Evolutionary conservation across 805 yeast genomes (phyloP).

Genomic region (Blastobotrys muscicola): DNA sequence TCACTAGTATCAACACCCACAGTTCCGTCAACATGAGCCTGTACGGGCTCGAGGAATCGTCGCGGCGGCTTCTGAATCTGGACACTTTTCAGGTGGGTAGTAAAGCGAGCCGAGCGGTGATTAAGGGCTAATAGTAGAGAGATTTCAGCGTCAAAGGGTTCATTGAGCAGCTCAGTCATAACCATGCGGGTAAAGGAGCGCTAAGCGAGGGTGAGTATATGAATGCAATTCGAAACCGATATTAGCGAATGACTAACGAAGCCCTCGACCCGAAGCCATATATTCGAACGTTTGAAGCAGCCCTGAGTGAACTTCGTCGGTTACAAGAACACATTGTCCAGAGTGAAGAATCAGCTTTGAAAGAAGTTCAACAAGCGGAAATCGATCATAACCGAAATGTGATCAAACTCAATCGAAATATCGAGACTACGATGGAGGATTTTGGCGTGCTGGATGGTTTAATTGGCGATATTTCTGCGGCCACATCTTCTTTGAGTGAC

Average conservation of each 20-base stretch:
- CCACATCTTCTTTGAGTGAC: constrained; percentile 24
- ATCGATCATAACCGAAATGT: constrained; percentile 60
- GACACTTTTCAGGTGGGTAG: constrained; percentile 21
- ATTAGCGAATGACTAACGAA: too few species aligned
- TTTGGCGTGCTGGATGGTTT: constrained; percentile 28
- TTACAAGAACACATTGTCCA: constrained; percentile 47
- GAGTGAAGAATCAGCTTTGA: constrained; percentile 43
- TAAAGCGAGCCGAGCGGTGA: too few species aligned
- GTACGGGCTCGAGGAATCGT: constrained; percentile 26
- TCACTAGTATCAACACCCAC: not conserved
- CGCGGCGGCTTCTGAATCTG: constrained; percentile 23
- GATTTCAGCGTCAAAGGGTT: constrained; percentile 63
- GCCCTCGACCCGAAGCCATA: constrained; percentile 85
- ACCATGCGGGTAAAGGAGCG: constrained; percentile 35
- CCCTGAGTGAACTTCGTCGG: constrained; percentile 58
- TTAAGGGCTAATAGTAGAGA: constrained; percentile 10
- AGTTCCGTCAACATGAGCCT: constrained; percentile 12
- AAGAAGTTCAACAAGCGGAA: constrained; percentile 52
- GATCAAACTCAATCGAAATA: constrained; percentile 40
- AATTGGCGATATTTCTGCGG: constrained; percentile 23
- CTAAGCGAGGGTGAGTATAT: constrained; percentile 9
- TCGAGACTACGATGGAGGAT: constrained; percentile 30
- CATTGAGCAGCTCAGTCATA: constrained; percentile 67
- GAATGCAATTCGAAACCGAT: too few species aligned
- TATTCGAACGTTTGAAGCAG: constrained; percentile 85